These are phyloP conservation scores for Melanomma pulvis-pyrius DNA, from an alignment of 495 filamentous ascomycete species.

Conservation along the genomic window DNA sequence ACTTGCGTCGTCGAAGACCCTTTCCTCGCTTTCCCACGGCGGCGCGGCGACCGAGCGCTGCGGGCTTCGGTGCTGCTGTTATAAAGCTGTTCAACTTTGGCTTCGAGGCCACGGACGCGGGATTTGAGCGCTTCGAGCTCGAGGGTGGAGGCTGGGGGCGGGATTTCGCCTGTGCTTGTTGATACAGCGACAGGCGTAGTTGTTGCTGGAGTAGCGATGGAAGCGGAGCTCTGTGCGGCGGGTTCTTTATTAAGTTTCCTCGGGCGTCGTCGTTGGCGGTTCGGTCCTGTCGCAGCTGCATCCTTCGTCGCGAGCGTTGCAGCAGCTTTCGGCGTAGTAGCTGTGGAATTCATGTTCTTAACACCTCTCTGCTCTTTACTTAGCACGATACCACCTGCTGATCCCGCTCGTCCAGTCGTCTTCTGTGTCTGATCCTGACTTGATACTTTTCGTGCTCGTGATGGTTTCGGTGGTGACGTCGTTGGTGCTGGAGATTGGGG, in stretches of 20 bases:
- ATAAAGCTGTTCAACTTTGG: constrained; percentile 38
- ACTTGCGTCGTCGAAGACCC: constrained; percentile 5
- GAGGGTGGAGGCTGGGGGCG: constrained; percentile 5
- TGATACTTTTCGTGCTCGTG: not conserved
- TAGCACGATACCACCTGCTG: constrained; percentile 24
- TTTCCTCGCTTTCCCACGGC: constrained; percentile 34
- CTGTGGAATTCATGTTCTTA: not conserved
- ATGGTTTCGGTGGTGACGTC: constrained; percentile 1
- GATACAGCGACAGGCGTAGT: not conserved
- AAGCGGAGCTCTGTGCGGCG: not conserved
- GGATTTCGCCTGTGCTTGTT: not conserved
- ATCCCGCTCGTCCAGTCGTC: constrained; percentile 11
- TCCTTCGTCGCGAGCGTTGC: constrained; percentile 4
- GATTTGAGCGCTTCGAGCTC: constrained; percentile 38
- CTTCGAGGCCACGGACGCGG: constrained; percentile 32
- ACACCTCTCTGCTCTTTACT: constrained; percentile 10
- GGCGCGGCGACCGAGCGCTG: constrained; percentile 10
- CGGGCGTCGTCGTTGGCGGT: constrained; percentile 25
- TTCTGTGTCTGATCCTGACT: not conserved
- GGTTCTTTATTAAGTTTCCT: constrained; percentile 33
- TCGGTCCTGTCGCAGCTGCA: constrained; percentile 16
- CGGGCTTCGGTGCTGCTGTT: constrained; percentile 6
- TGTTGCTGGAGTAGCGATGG: not conserved
- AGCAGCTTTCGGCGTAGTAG: not conserved
- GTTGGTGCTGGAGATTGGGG: constrained; percentile 15